These are phyloP conservation scores for Colletotrichum liriopes DNA, from an alignment of 2,329 filamentous ascomycete genomes.

Conservation along the genomic window DNA sequence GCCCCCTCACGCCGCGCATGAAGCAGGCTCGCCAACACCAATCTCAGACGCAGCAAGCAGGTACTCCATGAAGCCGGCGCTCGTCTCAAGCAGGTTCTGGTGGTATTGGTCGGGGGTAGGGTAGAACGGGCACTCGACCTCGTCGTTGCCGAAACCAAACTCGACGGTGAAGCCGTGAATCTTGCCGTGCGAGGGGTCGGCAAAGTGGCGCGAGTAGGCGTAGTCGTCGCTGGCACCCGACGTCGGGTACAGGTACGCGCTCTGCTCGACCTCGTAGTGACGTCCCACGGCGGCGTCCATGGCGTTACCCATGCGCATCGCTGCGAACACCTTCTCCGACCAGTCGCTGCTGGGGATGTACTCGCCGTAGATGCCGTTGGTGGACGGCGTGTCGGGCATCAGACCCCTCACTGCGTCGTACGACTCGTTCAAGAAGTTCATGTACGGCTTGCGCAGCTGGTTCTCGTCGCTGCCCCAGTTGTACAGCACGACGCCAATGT, in stretches of 20 bases:
- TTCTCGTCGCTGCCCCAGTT: constrained; percentile 71
- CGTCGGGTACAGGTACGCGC: constrained; percentile 62
- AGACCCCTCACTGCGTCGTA: constrained; percentile 68
- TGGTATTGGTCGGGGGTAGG: constrained; percentile 60
- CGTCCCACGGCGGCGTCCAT: constrained; percentile 59
- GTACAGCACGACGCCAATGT: constrained; percentile 63
- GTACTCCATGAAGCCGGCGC: constrained; percentile 65
- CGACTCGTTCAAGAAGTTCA: constrained; percentile 68
- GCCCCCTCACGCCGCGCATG: constrained; percentile 11
- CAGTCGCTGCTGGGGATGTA: constrained; percentile 59
- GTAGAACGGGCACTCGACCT: constrained; percentile 60
- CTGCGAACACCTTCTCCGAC: constrained; percentile 51
- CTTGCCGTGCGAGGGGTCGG: constrained; percentile 52
- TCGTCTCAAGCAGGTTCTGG: constrained; percentile 61
- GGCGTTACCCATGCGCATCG: constrained; percentile 53
- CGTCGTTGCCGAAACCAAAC: constrained; percentile 60
- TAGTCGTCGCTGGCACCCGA: constrained; percentile 65
- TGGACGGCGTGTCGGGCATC: constrained; percentile 54
- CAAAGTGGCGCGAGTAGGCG: constrained; percentile 61
- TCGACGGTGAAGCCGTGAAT: constrained; percentile 63
- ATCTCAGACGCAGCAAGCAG: constrained; percentile 45
- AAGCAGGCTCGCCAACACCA: constrained; percentile 39
- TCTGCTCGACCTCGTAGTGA: constrained; percentile 56
- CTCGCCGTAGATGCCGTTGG: constrained; percentile 59
- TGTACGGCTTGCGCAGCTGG: constrained; percentile 60